Percentiles rank a stretch among this genome's conserved stretches.
Evolutionary conservation across 108 stramenopile genomes (phyloP).

Genomic region (Skeletonema costatum): DNA sequence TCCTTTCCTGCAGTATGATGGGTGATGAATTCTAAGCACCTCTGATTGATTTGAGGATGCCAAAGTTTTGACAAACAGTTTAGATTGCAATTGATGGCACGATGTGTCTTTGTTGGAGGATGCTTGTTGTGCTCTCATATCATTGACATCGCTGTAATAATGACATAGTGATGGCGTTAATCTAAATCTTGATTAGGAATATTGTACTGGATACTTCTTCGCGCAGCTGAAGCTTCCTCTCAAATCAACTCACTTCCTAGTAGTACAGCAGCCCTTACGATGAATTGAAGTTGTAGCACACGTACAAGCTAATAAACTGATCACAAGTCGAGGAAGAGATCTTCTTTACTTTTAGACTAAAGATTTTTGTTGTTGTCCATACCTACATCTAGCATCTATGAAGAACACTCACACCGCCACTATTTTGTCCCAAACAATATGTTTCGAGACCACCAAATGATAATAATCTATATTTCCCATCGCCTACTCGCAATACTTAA

Average conservation of each 20-base stretch:
- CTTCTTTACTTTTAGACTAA: background rate
- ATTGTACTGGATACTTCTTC: too few species aligned
- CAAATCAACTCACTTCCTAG: background rate
- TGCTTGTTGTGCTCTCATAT: background rate
- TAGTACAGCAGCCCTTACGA: background rate
- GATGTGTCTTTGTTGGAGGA: background rate
- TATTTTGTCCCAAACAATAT: background rate
- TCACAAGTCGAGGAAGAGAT: background rate
- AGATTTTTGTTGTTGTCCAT: too few species aligned
- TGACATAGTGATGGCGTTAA: background rate
- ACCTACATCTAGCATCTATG: too few species aligned
- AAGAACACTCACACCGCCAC: background rate
- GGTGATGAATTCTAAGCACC: constrained; percentile 44
- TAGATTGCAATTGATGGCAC: background rate
- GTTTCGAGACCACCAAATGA: background rate
- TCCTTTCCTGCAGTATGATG: constrained; percentile 18
- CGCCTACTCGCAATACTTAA: background rate
- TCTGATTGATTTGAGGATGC: background rate
- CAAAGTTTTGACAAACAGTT: background rate
- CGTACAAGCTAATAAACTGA: background rate
- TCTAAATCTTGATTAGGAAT: background rate
- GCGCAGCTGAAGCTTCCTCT: background rate
- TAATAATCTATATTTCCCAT: background rate
- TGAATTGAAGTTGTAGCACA: too few species aligned
- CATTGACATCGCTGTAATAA: background rate